Evolutionary conservation across 371 early-diverging fungal genomes (phyloP).

Genomic region (Mortierella sp.): DNA sequence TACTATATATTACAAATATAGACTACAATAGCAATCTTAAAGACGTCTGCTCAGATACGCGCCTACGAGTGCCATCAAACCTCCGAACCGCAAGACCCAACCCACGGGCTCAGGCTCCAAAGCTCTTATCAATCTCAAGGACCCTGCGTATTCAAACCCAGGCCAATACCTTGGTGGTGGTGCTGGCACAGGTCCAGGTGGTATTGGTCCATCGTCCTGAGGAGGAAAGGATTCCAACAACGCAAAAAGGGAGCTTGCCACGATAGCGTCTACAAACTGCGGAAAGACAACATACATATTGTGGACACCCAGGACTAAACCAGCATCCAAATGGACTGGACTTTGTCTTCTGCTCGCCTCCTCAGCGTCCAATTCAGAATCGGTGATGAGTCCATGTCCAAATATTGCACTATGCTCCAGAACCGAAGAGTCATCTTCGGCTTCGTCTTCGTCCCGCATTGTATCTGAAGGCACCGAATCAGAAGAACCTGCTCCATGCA

Average conservation of each 20-base stretch:
- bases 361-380: constrained; percentile 17
- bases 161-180: constrained; percentile 17
- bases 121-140: neutral
- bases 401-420: neutral
- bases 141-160: neutral
- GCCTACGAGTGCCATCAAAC: constrained; percentile 66
- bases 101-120: constrained; percentile 55
- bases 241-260: constrained; percentile 63
- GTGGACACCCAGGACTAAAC: constrained; percentile 81
- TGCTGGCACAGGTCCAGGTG: too few relatives aligned
- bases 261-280: constrained; percentile 70
- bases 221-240: constrained; percentile 49
- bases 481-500: neutral
- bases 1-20: neutral
- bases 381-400: constrained; percentile 2
- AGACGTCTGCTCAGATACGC: constrained; percentile 56
- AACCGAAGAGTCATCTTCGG: neutral
- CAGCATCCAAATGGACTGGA: constrained; percentile 53
- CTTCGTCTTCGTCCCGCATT: too few relatives aligned
- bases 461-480: neutral
- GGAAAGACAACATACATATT: constrained; percentile 86
- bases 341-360: neutral
- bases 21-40: constrained; percentile 3
- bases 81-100: constrained; percentile 66
- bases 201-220: neutral